Evolutionary conservation across 306 rosid genomes (phyloP), one percentile per base, ranked within the genome.

Genomic region (Lathyrus sativus): DNA sequence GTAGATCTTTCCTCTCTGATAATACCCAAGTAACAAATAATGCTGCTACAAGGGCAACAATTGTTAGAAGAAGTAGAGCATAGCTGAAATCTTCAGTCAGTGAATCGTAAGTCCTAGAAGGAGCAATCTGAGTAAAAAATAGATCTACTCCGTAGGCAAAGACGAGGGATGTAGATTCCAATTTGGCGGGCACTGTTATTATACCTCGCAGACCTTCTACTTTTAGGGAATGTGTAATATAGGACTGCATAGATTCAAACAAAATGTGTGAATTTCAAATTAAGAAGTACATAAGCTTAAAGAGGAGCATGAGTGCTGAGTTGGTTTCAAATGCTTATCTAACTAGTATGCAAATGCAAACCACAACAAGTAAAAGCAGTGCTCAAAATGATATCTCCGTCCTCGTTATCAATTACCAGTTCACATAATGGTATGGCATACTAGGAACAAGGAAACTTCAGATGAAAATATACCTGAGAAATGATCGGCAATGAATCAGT

Each of bases 1-100:
- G 85, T 18, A 93, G 82, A 62, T 93, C 99, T 83, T 93, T 93
- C 81, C 87, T 86, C 84, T 93, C 92, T 0, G 99, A 90, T 58
- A 85, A 64, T 76, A 87, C 78, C 97, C 97, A 90, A 6, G 99
- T 90, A 49, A 82, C 87, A 66, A 90, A 88, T 50, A 93, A 90
- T 41, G 97, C 97, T 15, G 86, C 97, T 54, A 93, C 77, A 46
- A 93, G 95, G 3, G 81, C 99, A 64, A 87, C 92, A 28, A 93
- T 93, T 45, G 99, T 93, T 63, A 93, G 70, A 42, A 93, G 99
- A 72, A 93, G 97, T 68, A 93, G 79, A 31, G 99, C 99, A n/a
- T 88, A 93, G 89, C 92, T 93, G 90, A 93, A 93, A 85, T 93
- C 99, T 43, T 93, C 99, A 0, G 99, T 93, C n/a, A 93, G 88